Percentiles rank a stretch among this genome's conserved stretches.
These are phyloP conservation scores for Mortierella sp. DNA, from an alignment of 371 early-diverging fungal species.

Conservation along the genomic window DNA sequence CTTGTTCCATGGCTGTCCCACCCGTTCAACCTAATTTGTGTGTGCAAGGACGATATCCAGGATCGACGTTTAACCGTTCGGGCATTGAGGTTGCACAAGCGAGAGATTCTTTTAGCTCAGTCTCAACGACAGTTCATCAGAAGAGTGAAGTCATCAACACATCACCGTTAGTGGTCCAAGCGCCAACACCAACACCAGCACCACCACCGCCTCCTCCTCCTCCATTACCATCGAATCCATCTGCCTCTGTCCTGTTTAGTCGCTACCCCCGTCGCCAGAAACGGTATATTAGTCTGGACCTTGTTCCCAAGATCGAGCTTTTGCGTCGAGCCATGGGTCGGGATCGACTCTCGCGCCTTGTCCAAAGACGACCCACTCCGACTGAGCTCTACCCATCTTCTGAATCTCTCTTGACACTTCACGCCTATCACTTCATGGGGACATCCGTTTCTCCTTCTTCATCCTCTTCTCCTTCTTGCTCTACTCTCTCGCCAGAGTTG, in stretches of 20 bases:
- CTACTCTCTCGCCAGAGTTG: slow-evolving; percentile 20
- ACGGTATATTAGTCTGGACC: slow-evolving; percentile 29
- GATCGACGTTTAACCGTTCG: too few species aligned
- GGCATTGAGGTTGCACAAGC: too few species aligned
- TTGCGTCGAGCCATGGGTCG: slow-evolving; percentile 38
- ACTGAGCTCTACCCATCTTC: slow-evolving; percentile 27
- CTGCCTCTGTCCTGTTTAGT: background rate
- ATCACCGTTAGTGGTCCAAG: background rate
- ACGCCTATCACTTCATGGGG: slow-evolving; percentile 23
- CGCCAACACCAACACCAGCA: background rate
- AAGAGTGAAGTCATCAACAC: too few species aligned
- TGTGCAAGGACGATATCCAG: too few species aligned
- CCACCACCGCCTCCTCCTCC: background rate
- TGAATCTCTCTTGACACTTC: slow-evolving; percentile 17
- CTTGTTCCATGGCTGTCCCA: too few species aligned
- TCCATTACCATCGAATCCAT: too few species aligned
- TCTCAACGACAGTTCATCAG: too few species aligned
- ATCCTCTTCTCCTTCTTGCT: slow-evolving; percentile 9
- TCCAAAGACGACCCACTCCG: slow-evolving; percentile 35
- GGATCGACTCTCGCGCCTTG: slow-evolving; percentile 36
- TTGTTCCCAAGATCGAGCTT: slow-evolving; percentile 31
- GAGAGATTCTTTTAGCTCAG: too few species aligned
- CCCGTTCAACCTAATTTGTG: too few species aligned
- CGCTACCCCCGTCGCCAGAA: slow-evolving; percentile 16
- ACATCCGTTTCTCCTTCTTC: too few species aligned